A percentile compares a stretch with the other conserved stretches of the same genome.
Evolutionary conservation across 768 basidiomycete genomes (phyloP).

Genomic region (Psilocybe tampanensis): DNA sequence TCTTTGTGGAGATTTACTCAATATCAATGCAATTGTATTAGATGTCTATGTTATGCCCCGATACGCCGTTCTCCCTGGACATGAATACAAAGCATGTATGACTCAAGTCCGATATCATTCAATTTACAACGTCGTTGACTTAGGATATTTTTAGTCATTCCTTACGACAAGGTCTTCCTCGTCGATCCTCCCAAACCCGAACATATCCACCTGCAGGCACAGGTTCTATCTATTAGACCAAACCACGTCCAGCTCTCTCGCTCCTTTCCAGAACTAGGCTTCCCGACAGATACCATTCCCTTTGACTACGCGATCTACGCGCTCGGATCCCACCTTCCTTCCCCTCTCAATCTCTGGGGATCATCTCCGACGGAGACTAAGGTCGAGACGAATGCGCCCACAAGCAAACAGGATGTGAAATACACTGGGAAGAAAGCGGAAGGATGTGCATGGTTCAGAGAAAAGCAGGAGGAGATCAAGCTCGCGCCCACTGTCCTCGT

Average conservation of each 20-base stretch:
- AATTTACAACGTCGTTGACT: not conserved
- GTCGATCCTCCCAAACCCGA: conserved; percentile 20
- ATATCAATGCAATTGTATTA: conserved; percentile 11
- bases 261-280: conserved; percentile 48
- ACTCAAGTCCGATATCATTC: conserved; percentile 3
- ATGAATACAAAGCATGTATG: conserved; percentile 69
- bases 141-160: conserved; percentile 43
- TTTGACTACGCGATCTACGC: conserved; percentile 66
- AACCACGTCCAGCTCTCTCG: conserved; percentile 47
- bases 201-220: conserved; percentile 46
- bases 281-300: conserved; percentile 34
- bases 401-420: conserved; percentile 1
- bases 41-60: conserved; percentile 64
- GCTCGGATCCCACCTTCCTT: conserved; percentile 58
- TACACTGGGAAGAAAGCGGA: conserved; percentile 50
- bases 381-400: not conserved
- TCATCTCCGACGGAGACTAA: conserved; percentile 12
- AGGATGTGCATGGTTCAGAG: conserved; percentile 51
- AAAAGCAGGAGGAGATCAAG: conserved; percentile 51
- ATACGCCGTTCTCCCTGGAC: conserved; percentile 56
- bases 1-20: not conserved
- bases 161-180: conserved; percentile 51
- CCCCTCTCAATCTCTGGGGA: conserved; percentile 58
- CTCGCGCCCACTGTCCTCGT: conserved; percentile 55
- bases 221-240: conserved; percentile 40